Conservation (phyloP, 352 stramenopile species). For the Phytophthora melonis region DNA sequence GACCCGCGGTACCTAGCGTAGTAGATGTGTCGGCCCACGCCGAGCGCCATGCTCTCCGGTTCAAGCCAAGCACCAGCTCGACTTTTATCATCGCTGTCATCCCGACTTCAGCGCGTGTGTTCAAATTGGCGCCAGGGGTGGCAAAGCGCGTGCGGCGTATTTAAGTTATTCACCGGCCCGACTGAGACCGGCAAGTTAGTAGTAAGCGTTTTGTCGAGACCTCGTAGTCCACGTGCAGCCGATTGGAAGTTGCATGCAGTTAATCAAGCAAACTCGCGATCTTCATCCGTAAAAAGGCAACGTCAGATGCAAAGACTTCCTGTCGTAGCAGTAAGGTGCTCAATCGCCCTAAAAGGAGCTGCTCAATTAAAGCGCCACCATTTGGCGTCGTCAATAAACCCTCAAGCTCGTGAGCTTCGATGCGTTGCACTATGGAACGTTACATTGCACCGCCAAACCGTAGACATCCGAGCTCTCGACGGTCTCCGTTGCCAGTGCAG, state of each 20-base stretch:
- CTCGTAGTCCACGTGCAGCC: constrained; percentile 39
- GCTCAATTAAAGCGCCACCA: not conserved
- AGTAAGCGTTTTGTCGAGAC: constrained; percentile 50
- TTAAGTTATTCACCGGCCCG: constrained; percentile 57
- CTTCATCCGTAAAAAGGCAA: constrained; percentile 22
- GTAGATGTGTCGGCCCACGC: constrained; percentile 46
- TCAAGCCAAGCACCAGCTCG: constrained; percentile 20
- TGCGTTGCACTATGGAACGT: constrained; percentile 4
- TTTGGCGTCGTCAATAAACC: not conserved
- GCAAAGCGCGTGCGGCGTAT: constrained; percentile 45
- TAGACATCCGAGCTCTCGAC: constrained; percentile 1
- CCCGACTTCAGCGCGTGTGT: constrained; percentile 24
- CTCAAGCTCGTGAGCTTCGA: constrained; percentile 3
- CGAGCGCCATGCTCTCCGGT: constrained; percentile 31
- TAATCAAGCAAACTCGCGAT: constrained; percentile 39
- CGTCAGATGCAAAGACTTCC: not conserved
- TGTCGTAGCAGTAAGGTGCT: not conserved
- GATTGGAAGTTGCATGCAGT: constrained; percentile 48
- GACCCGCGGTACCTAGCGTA: constrained; percentile 44
- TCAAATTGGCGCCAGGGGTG: constrained; percentile 26
- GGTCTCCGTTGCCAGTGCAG: constrained; percentile 18
- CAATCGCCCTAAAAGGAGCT: no score
- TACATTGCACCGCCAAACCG: not conserved
- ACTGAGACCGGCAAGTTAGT: constrained; percentile 46
- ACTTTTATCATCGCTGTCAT: constrained; percentile 26